phyloP scores from a whole-genome alignment of 2,329 filamentous ascomycete genomes.

The Botryotinia globosa region DNA sequence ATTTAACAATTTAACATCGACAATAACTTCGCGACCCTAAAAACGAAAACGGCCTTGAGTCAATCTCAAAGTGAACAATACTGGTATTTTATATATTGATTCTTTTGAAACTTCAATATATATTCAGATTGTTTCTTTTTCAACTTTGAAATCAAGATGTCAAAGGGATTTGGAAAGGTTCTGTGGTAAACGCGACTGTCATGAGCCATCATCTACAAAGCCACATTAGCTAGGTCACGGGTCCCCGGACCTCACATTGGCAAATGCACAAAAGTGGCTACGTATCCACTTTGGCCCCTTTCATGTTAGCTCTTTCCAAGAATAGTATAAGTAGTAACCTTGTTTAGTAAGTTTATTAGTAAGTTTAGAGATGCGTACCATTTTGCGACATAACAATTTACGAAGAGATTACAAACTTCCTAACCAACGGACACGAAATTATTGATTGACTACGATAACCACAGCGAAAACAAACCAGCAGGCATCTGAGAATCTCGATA shows the following conservation, averaged over 20 bases:
- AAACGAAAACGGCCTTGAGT: neutral
- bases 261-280: neutral
- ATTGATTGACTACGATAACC: neutral
- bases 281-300: slow-evolving; percentile 4
- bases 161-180: no score
- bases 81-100: neutral
- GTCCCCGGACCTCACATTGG: neutral
- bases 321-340: no score
- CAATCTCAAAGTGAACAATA: neutral
- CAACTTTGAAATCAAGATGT: neutral
- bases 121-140: neutral
- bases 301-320: neutral
- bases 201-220: neutral
- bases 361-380: neutral
- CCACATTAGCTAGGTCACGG: neutral
- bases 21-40: neutral
- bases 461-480: neutral
- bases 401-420: neutral
- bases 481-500: neutral
- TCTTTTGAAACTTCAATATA: neutral
- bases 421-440: slow-evolving; percentile 7
- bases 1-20: neutral
- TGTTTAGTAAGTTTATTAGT: neutral
- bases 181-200: neutral
- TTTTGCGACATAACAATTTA: slow-evolving; percentile 9